These are phyloP conservation scores for Fusarium temperatum DNA, from an alignment of 2,329 filamentous ascomycete species.

Conservation along the genomic window DNA sequence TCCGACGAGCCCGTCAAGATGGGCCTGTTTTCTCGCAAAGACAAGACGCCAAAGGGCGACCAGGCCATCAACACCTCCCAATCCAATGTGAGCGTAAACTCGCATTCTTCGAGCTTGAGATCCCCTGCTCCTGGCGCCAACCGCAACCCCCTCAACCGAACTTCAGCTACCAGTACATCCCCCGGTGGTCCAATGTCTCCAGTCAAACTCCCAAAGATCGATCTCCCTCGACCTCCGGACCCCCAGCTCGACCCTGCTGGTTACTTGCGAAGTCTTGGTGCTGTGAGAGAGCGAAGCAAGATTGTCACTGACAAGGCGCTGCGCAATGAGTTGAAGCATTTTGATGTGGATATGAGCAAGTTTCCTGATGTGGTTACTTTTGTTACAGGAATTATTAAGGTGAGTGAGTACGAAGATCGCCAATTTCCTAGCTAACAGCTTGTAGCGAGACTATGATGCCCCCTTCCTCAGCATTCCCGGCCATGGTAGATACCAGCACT, in stretches of 20 bases:
- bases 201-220: constrained; percentile 73
- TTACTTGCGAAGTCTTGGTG: constrained; percentile 88
- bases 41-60: constrained; percentile 58
- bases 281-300: constrained; percentile 82
- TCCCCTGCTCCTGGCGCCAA: constrained; percentile 34
- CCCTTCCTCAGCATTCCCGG: constrained; percentile 75
- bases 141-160: constrained; percentile 56
- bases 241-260: constrained; percentile 87
- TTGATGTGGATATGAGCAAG: constrained; percentile 86
- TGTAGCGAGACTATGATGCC: constrained; percentile 63
- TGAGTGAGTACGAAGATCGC: constrained; percentile 46
- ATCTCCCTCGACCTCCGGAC: constrained; percentile 86
- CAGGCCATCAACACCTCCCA: constrained; percentile 55
- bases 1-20: constrained; percentile 48
- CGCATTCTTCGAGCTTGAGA: constrained; percentile 56
- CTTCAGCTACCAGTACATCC: constrained; percentile 59
- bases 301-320: constrained; percentile 81
- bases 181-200: constrained; percentile 61
- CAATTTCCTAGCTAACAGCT: constrained; percentile 4
- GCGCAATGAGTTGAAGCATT: constrained; percentile 81
- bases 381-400: constrained; percentile 95
- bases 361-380: constrained; percentile 86
- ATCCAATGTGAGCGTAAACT: constrained; percentile 62
- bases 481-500: constrained; percentile 88
- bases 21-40: constrained; percentile 66